Evolutionary conservation across 805 yeast genomes (phyloP), one percentile per base, ranked within the genome.

Genomic region (Groenewaldozyma salmanticensis): DNA sequence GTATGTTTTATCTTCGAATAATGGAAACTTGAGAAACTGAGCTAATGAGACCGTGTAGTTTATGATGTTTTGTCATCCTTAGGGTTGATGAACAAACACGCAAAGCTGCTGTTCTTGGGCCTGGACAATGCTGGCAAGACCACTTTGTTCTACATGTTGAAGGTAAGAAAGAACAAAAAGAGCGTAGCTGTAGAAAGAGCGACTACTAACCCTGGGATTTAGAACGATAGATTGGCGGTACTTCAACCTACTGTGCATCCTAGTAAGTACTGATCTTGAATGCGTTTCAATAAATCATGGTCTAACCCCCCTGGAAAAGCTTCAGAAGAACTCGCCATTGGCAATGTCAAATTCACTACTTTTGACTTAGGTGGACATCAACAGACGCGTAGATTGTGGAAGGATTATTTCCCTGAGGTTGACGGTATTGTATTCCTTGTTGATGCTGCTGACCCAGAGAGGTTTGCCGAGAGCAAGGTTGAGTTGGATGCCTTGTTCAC

Each of bases 351-450:
- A 63, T 92, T 92, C 74, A 92, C 99, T 46, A 92, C 99, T 21
- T 92, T 92, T 57, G 99, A 92, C 64, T 74, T 92, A 54, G 99
- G 99, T 66, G 99, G 99, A 34, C 99, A 92, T 70, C 81, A 77
- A 64, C 96, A 90, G 68, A 97, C 99, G 38, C 88, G 99, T 69
- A 86, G 98, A 68, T 78, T 92, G 60, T 92, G 99, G 99, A 88
- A 88, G 62, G 97, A 92, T 64, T 92, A 92, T 65, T 92, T 92
- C 81, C 99, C 99, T 45, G 99, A 92, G 68, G 99, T 92, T 38
- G 84, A 87, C 64, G 98, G 96, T 42, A 92, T 92, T 52, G 97
- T 92, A 24, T 92, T 83, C 64, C 71, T 92, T 45, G 96, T 92
- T 24, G 99, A 92, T 62, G 94, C 95, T 42, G 97, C 97, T 42